Percentiles rank a stretch among this genome's conserved stretches.
Evolutionary conservation across 306 rosid genomes (phyloP).

Genomic region (Corylus americana): DNA sequence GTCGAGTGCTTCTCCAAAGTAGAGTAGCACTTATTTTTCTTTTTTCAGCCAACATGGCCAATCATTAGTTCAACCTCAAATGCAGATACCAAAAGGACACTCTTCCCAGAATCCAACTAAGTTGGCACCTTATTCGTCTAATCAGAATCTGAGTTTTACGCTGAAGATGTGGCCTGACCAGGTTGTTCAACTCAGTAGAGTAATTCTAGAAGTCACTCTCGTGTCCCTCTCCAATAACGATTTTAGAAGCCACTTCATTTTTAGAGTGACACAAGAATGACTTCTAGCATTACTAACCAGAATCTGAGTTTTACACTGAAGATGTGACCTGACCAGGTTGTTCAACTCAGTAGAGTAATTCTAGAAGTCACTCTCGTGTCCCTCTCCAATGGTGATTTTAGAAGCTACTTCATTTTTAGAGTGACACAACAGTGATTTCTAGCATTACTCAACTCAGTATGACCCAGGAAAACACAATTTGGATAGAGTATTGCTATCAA

Average conservation of each 20-base stretch:
- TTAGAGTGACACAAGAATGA: too few species aligned
- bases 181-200: neutral
- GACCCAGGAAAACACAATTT: neutral
- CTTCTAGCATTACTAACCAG: neutral
- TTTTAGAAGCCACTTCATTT: too few species aligned
- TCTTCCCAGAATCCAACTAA: neutral
- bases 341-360: too few species aligned
- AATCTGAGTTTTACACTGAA: neutral
- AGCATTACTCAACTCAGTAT: neutral
- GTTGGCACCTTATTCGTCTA: neutral
- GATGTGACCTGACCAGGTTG: neutral
- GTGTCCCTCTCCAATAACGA: too few species aligned
- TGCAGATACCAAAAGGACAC: neutral
- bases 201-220: too few species aligned
- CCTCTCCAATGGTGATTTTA: too few species aligned
- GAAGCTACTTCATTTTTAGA: too few species aligned
- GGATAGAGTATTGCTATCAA: neutral
- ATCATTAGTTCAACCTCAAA: neutral
- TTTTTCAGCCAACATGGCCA: neutral
- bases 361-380: too few species aligned
- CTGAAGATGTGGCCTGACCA: neutral
- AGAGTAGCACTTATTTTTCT: neutral
- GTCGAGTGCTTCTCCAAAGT: neutral
- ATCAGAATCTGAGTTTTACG: neutral
- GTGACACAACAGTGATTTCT: too few species aligned